These are phyloP conservation scores for Citrus australasica DNA, from an alignment of 345 rosid genomes.

Conservation along the genomic window DNA sequence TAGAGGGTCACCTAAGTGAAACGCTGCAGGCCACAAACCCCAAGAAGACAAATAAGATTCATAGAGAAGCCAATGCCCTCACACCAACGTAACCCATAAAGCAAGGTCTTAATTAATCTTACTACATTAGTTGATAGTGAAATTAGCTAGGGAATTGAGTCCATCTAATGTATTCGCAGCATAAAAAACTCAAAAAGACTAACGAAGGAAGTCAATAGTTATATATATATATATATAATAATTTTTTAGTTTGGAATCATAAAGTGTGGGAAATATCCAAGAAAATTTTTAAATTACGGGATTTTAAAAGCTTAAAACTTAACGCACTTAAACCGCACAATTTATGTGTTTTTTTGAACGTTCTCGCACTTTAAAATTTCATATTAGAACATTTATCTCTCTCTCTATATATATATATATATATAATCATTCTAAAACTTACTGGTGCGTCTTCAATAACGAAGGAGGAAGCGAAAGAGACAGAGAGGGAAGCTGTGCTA, in stretches of 20 bases:
- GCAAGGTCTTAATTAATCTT: background rate
- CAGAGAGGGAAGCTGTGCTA: background rate
- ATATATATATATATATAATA: too few species aligned
- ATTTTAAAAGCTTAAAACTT: too few species aligned
- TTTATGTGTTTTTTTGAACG: accelerated
- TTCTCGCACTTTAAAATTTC: too few species aligned
- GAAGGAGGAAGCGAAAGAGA: background rate
- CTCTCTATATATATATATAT: too few species aligned
- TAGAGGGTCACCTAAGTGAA: background rate
- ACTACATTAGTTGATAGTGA: background rate
- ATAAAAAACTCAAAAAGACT: background rate
- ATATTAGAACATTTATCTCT: too few species aligned
- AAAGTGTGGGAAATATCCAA: accelerated
- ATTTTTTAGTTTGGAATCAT: too few species aligned
- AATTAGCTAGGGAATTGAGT: background rate
- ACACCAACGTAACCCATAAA: background rate
- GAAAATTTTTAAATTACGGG: too few species aligned
- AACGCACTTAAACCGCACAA: accelerated
- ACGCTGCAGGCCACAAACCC: background rate
- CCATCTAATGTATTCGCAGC: background rate
- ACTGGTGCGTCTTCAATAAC: too few species aligned
- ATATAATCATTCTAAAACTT: too few species aligned
- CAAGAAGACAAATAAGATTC: background rate
- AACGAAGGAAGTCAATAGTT: background rate
- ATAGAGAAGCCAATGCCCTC: background rate